Evolutionary conservation across 176 grass and related monocot species (phyloP), one percentile per base, ranked within the genome.

Genomic region (Cenchrus americanus): DNA sequence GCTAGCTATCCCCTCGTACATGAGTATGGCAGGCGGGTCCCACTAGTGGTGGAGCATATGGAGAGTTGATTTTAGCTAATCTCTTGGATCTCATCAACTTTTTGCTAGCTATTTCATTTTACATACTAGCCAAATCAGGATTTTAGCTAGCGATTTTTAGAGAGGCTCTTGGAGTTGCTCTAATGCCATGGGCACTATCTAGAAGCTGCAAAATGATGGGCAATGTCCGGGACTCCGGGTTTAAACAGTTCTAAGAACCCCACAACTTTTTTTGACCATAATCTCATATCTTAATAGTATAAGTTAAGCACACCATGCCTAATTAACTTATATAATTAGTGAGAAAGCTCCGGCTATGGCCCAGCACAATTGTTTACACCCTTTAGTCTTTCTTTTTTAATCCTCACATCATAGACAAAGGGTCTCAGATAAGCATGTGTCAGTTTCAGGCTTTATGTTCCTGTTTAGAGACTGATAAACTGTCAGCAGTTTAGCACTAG

Each of bases 361-460:
- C 58, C 54, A 51, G 46, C 60, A 67, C 59, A 34, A 69, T 63
- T 76, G 69, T 61, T 78, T 71, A 75, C 71, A 64, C 17, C 53
- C 40, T n/a, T 50, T 59, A 34, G 14, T 79, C 47, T 72, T n/a
- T 37, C 3, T 37, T 37, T 79, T 59, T 73, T 79, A 50, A 49
- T 84, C 22, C 65, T 55, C 47, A 55, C 14, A 40, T 73, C 62
- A 80, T 58, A 64, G n/a, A 75, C 59, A 55, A 70, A 44, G 66
- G 13, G 13, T 51, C 9, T 61, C 37, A 68, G 80, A 59, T 51
- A 70, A 59, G n/a, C 40, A 62, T 40, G 61, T 66, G 43, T 59
- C 13, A 66, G 61, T 78, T 78, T 62, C 66, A 73, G 69, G 26
- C 26, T 59, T 80, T 79, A 73, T 84, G 22, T 76, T 76, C 32